These are phyloP conservation scores for Calophaca sinica DNA, from an alignment of 306 rosid genomes.

Conservation along the genomic window DNA sequence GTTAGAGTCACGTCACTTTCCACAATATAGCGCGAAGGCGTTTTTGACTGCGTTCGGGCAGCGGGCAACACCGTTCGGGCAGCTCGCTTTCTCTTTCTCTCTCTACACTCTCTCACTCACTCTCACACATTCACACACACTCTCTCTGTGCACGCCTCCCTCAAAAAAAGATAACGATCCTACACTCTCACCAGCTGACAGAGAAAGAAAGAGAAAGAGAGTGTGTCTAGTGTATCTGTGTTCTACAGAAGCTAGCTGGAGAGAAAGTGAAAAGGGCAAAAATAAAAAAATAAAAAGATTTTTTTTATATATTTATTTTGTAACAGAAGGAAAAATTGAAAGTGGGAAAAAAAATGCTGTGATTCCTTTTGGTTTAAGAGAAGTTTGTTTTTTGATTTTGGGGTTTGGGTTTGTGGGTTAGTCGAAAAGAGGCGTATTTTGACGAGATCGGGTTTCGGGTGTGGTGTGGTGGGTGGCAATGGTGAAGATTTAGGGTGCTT, in stretches of 20 bases:
- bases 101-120: constrained; percentile 11
- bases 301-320: neutral
- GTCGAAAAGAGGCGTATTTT: constrained; percentile 28
- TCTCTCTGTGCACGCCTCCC: constrained; percentile 66
- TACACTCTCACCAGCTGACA: constrained; percentile 49
- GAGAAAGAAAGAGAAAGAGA: constrained; percentile 32
- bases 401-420: constrained; percentile 43
- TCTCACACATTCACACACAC: constrained; percentile 6
- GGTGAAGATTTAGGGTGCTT: constrained; percentile 58
- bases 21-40: constrained; percentile 74
- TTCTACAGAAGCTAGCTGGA: constrained; percentile 34
- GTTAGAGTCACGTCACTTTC: constrained; percentile 86
- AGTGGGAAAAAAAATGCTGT: constrained; percentile 50
- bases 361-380: constrained; percentile 40
- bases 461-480: constrained; percentile 51
- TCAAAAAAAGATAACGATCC: constrained; percentile 59
- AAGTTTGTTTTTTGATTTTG: constrained; percentile 21
- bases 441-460: constrained; percentile 71
- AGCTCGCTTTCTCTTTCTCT: constrained; percentile 30
- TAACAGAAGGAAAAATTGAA: neutral
- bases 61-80: constrained; percentile 93
- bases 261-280: constrained; percentile 32
- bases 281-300: constrained; percentile 4
- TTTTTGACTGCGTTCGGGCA: constrained; percentile 90
- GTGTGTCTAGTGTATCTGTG: neutral